Base-by-base conservation (phyloP, 768 basidiomycete genomes). In the Cyclocybe cylindracea region DNA sequence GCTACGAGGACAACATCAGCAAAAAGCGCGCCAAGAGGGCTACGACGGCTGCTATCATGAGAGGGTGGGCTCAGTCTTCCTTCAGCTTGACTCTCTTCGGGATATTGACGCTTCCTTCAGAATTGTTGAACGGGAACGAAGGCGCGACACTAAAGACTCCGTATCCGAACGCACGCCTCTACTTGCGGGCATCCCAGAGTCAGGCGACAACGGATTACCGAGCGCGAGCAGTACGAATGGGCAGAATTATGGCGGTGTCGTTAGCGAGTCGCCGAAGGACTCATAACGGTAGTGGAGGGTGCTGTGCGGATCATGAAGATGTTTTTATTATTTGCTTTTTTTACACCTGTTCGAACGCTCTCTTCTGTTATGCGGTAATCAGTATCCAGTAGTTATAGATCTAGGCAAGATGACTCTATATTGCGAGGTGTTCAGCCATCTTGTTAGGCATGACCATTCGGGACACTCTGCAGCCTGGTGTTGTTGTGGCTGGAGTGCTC, bases 1-100 rank as follows among this genome's bases (percentile, higher is more conserved):
- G 85, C 24, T 95, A 89, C 59, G 85, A 91, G 57, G 91, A 93
- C 59, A 97, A 96, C 62, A 85, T 85, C 43, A 86, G 84, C 46
- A 94, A 94, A 64, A 79, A 78, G 52, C 73, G 77, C 10, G 93
- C 91, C 0, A 85, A 79, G 57, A 77, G 94, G 14, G 67, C 80
- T 51, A 87, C 86, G 13, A 91, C 84, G 10, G 80, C 87, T 7
- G 79, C 83, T 4, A 77, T 94, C 41, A 94, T 95, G 92, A 77
- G 82, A 60, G 89, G 89, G 88, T 90, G 32, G 43, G 79, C 68
- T 10, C 16, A 52, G 24, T 46, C 39, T 38, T 16, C 48, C 10
- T 32, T 7, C 7, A 32, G 16, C 33, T 43, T 39, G 4, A 51
- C 45, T n/a, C 11, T 14, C 29, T 33, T 13, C 39, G 7, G 7